Evolutionary conservation across 805 yeast species (phyloP).

Genomic region (Clavispora carvajalis): DNA sequence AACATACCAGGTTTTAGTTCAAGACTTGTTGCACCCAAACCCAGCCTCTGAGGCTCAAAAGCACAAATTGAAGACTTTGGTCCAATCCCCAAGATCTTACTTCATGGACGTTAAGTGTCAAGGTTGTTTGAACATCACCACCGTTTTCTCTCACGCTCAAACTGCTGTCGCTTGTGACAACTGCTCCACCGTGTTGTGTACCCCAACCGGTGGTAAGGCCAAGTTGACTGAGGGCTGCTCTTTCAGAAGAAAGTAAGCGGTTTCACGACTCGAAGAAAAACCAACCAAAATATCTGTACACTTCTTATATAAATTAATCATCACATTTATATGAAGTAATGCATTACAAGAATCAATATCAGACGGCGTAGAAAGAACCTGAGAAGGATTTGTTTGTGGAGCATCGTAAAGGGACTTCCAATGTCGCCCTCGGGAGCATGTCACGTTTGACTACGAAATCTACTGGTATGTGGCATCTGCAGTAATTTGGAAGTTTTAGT

Average conservation of each 20-base stretch:
- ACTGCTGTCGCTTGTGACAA: slow-evolving; percentile 39
- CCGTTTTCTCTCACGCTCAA: slow-evolving; percentile 39
- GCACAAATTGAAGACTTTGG: slow-evolving; percentile 37
- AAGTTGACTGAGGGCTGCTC: slow-evolving; percentile 40
- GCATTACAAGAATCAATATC: slow-evolving; percentile 1
- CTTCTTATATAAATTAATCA: slow-evolving; percentile 3
- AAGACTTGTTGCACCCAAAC: slow-evolving; percentile 39
- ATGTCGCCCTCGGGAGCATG: no score
- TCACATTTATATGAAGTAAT: slow-evolving; percentile 3
- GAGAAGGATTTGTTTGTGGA: no score
- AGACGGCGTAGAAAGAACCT: no score
- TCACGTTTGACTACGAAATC: no score
- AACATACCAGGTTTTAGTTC: slow-evolving; percentile 33
- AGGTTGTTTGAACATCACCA: slow-evolving; percentile 38
- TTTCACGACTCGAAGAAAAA: neutral
- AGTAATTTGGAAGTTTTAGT: no score
- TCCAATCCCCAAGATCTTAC: slow-evolving; percentile 38
- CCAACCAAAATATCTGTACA: slow-evolving; percentile 1
- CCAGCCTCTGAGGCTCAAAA: slow-evolving; percentile 34
- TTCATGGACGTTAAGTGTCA: slow-evolving; percentile 41
- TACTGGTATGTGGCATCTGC: no score
- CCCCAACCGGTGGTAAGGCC: slow-evolving; percentile 41
- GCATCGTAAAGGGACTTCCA: neutral
- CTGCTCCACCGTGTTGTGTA: slow-evolving; percentile 36
- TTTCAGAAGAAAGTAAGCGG: slow-evolving; percentile 34